These are phyloP conservation scores for Rhodocollybia butyracea DNA, from an alignment of 768 basidiomycete species.

Conservation along the genomic window DNA sequence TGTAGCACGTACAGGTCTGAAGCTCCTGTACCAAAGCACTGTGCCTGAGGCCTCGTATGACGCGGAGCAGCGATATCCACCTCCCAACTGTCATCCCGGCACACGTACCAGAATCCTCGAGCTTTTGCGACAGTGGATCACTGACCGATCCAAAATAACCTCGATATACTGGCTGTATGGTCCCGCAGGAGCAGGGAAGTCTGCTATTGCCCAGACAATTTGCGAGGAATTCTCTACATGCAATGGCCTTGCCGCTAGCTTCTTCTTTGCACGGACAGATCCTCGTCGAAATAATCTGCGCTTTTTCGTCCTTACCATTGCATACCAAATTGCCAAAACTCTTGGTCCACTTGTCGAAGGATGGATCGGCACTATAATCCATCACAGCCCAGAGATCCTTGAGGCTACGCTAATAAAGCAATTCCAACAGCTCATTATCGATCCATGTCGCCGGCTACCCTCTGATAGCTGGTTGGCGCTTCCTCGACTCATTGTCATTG, in stretches of 20 bases:
- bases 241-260: too few species aligned
- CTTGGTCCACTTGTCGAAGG: neutral
- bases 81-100: too few species aligned
- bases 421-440: too few species aligned
- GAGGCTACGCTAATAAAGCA: neutral
- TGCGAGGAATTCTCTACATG: too few species aligned
- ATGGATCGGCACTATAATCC: constrained; percentile 8
- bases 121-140: neutral
- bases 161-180: constrained; percentile 30
- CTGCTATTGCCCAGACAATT: too few species aligned
- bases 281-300: constrained; percentile 25
- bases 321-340: constrained; percentile 26
- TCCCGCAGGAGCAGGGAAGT: constrained; percentile 31
- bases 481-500: constrained; percentile 27
- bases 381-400: neutral
- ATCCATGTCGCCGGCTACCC: constrained; percentile 13
- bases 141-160: neutral
- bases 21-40: too few species aligned
- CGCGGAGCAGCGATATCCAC: too few species aligned
- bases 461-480: neutral
- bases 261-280: too few species aligned
- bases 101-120: neutral
- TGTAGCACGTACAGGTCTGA: too few species aligned
- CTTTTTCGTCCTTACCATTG: constrained; percentile 26
- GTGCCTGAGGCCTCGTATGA: too few species aligned